phyloP scores from a whole-genome alignment of 1,139 yeast species.

The Arxiozyma bovina region DNA sequence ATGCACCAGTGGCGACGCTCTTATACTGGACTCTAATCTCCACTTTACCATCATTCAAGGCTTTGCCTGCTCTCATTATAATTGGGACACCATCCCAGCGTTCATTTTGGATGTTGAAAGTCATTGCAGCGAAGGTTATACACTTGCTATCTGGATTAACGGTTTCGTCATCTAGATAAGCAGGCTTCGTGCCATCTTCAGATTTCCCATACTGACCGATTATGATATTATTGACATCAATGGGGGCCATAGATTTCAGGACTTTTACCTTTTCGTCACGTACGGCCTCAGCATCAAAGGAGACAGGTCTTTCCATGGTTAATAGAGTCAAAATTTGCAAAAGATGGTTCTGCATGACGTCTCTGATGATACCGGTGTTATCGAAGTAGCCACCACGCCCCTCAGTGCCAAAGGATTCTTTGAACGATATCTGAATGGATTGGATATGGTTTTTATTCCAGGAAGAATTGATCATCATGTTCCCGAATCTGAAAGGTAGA shows the following conservation, averaged over 20 bases:
- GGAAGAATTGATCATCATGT: conserved; percentile 70
- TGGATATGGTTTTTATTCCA: conserved; percentile 79
- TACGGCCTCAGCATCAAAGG: conserved; percentile 83
- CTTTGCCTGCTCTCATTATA: conserved; percentile 93
- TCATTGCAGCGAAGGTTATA: conserved; percentile 85
- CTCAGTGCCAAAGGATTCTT: conserved; percentile 96
- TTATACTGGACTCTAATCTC: conserved; percentile 91
- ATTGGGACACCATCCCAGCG: conserved; percentile 99
- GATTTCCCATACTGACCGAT: conserved; percentile 84
- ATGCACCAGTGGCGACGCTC: conserved; percentile 76
- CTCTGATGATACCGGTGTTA: conserved; percentile 89
- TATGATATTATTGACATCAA: conserved; percentile 57
- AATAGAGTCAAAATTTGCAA: conserved; percentile 84
- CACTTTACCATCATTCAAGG: conserved; percentile 83
- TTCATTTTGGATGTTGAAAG: conserved; percentile 72
- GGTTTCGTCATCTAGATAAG: conserved; percentile 88
- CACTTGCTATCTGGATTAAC: conserved; percentile 75
- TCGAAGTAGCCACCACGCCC: conserved; percentile 99
- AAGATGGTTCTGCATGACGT: conserved; percentile 96
- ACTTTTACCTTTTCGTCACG: conserved; percentile 96
- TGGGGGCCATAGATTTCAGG: conserved; percentile 66
- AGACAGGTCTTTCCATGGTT: conserved; percentile 92
- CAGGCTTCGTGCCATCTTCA: conserved; percentile 81
- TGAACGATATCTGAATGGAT: conserved; percentile 80
- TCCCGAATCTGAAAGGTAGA: conserved; percentile 81